Conservation (phyloP, 2,329 filamentous ascomycete genomes). For the Periconia macrospinosa region DNA sequence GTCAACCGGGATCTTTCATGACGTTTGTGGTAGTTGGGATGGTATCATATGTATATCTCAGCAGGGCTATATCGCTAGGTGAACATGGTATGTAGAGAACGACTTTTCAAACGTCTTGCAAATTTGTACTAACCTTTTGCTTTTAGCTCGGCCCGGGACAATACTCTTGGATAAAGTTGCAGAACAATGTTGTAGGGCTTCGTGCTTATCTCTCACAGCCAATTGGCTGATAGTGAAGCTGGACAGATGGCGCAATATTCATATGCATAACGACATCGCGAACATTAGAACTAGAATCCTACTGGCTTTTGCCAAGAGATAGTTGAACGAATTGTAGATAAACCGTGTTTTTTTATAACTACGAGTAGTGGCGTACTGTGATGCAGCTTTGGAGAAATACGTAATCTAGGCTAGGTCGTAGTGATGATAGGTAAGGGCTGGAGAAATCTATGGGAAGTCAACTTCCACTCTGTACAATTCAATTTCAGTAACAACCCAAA, state of each 20-base stretch:
- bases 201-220: background rate
- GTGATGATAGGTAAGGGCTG: no score
- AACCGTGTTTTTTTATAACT: no score
- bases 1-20: conserved; percentile 1
- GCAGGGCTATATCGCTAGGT: background rate
- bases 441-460: no score
- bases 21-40: conserved; percentile 12
- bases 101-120: background rate
- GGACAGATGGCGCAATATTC: conserved; percentile 17
- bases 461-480: no score
- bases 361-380: no score
- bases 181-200: background rate
- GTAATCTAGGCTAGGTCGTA: no score
- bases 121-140: background rate
- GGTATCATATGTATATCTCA: conserved; percentile 9
- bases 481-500: no score
- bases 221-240: background rate
- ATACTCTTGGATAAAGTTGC: background rate
- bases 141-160: no score
- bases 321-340: background rate
- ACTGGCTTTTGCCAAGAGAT: background rate
- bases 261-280: conserved; percentile 16
- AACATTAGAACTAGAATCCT: conserved; percentile 4
- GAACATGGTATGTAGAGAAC: background rate
- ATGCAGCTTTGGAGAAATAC: no score